Evolutionary conservation across 495 filamentous ascomycete species (phyloP).

Genomic region (Poronia punctata): DNA sequence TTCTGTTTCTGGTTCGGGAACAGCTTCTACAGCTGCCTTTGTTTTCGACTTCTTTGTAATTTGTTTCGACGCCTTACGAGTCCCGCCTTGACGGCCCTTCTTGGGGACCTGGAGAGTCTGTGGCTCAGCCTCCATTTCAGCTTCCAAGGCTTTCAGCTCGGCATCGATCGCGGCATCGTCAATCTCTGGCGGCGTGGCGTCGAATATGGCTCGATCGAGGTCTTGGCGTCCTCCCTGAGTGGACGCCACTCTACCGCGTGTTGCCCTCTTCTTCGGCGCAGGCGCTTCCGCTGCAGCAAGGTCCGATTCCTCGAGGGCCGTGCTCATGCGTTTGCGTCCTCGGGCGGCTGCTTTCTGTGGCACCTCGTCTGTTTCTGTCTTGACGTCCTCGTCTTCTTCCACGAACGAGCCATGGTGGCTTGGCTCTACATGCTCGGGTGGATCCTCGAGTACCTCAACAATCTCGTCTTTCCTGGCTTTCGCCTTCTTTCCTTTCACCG

Average conservation of each 20-base stretch:
- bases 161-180: constrained; percentile 41
- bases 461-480: constrained; percentile 55
- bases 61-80: constrained; percentile 38
- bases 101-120: constrained; percentile 31
- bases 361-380: neutral
- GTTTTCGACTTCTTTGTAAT: constrained; percentile 38
- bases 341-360: constrained; percentile 40
- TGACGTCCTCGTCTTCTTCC: constrained; percentile 28
- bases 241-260: constrained; percentile 34
- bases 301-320: constrained; percentile 44
- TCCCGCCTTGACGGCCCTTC: constrained; percentile 38
- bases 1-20: constrained; percentile 19
- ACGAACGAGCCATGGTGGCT: constrained; percentile 3
- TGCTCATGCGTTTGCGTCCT: constrained; percentile 62
- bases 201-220: constrained; percentile 38
- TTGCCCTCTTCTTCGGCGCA: constrained; percentile 60
- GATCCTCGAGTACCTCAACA: constrained; percentile 41
- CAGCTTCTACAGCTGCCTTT: constrained; percentile 23
- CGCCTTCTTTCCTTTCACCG: constrained; percentile 41
- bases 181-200: constrained; percentile 30
- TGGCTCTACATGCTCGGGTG: constrained; percentile 13
- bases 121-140: constrained; percentile 32
- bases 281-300: constrained; percentile 41
- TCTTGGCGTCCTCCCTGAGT: constrained; percentile 20
- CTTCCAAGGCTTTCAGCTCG: constrained; percentile 37